A percentile compares a stretch with the other conserved stretches of the same genome.
Conservation (phyloP, 164 flowering plant genomes). For the Cinnamomum micranthum region DNA sequence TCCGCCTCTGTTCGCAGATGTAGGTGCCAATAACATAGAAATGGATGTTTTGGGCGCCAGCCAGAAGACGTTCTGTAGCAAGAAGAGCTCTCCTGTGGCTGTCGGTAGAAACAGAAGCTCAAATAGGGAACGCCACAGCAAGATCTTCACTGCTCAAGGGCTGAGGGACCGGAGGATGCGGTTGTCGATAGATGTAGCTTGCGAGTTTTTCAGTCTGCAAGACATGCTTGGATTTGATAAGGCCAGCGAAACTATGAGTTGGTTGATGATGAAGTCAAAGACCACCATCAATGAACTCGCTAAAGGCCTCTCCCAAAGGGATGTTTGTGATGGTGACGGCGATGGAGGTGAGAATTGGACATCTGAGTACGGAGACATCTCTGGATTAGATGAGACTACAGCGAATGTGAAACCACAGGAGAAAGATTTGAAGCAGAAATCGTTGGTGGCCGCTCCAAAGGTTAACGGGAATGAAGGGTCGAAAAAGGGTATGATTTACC, state of each 20-base stretch:
- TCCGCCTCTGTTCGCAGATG: too few species aligned
- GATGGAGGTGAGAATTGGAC: constrained; percentile 17
- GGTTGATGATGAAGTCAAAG: constrained; percentile 52
- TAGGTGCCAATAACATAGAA: not conserved
- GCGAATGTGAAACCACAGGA: not conserved
- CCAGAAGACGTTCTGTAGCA: not conserved
- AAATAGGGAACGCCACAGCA: constrained; percentile 70
- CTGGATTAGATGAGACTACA: constrained; percentile 23
- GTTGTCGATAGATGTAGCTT: constrained; percentile 63
- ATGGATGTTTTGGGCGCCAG: not conserved
- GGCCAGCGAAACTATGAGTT: constrained; percentile 68
- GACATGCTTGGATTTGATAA: constrained; percentile 66
- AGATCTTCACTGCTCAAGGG: constrained; percentile 66
- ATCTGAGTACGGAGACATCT: constrained; percentile 42
- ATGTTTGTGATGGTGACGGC: constrained; percentile 1
- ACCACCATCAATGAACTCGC: constrained; percentile 49
- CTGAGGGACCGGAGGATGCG: constrained; percentile 74
- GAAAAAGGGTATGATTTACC: too few species aligned
- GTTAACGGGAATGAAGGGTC: constrained; percentile 14
- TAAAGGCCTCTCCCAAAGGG: constrained; percentile 5
- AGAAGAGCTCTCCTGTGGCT: not conserved
- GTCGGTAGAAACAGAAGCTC: constrained; percentile 16
- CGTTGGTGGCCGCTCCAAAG: constrained; percentile 8
- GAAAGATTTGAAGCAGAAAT: not conserved
- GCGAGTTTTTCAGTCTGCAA: constrained; percentile 57